phyloP scores from a whole-genome alignment of 1,284 basidiomycete species.

The Naganishia cerealis region DNA sequence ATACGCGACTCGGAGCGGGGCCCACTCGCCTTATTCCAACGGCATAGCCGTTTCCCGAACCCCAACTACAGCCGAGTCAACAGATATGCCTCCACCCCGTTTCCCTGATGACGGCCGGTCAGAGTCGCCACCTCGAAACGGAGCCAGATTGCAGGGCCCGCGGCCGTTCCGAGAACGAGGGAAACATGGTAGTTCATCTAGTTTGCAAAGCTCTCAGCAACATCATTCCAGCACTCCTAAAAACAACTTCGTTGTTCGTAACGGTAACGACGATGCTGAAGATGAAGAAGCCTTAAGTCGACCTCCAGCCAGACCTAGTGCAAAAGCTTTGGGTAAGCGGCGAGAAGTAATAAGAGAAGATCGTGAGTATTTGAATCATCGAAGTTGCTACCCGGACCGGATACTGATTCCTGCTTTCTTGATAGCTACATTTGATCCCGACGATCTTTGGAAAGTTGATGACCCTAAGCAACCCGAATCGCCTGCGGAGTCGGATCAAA shows the following conservation, averaged over 20 bases:
- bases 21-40: constrained; percentile 14
- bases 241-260: constrained; percentile 21
- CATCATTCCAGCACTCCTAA: constrained; percentile 16
- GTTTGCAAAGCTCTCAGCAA: constrained; percentile 29
- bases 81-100: constrained; percentile 20
- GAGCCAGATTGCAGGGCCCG: constrained; percentile 28
- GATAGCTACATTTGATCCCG: constrained; percentile 45
- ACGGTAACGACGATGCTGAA: constrained; percentile 25
- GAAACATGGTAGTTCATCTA: constrained; percentile 30
- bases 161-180: constrained; percentile 32
- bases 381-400: not conserved
- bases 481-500: constrained; percentile 23
- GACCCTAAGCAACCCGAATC: constrained; percentile 30
- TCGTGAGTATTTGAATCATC: constrained; percentile 38
- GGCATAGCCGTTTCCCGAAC: constrained; percentile 1
- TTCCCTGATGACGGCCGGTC: constrained; percentile 23
- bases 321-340: constrained; percentile 53
- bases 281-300: constrained; percentile 39
- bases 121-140: constrained; percentile 29
- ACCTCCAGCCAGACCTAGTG: constrained; percentile 43
- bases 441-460: constrained; percentile 45
- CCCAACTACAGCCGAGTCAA: constrained; percentile 17
- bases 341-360: constrained; percentile 43
- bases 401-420: not conserved
- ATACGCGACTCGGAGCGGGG: constrained; percentile 1